Base-by-base conservation (phyloP, 208 protist genomes). In the Trypanosoma rangeli region DNA sequence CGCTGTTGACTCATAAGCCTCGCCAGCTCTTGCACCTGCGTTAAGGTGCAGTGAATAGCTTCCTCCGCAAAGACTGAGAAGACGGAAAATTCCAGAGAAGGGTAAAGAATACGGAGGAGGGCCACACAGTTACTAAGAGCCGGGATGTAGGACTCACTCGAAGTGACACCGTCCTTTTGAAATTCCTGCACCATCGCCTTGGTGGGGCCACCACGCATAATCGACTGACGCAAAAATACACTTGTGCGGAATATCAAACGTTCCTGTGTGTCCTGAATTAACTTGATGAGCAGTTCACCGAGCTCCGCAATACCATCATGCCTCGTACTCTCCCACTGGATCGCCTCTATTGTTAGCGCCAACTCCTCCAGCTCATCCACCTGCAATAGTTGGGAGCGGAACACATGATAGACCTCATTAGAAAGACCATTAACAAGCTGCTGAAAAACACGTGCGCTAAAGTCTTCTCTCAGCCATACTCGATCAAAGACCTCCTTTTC, bases 21-120 rank as follows among this genome's bases (percentile, higher is more conserved):
- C 42, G 75, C 74, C 31, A 94, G 63, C 54, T 92, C 81, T 28
- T 83, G 77, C 28, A 93, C 59, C 37, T 90, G 76, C 28, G 70
- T 62, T 53, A 96, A 61, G 4, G 80, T 79, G 46, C 79, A 65
- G 66, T 90, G 70, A 61, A 96, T 87, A n/a, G 87, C 85, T 70
- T 96, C 91, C 70, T 92, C 86, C 3, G 91, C 88, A 80, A 94
- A 94, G 13, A 90, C 87, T 24, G 88, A 87, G 70, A 96, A 96
- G 49, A 93, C 84, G 59, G 84, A 80, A 68, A 92, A 86, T 76
- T 93, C 86, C 9, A 96, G 67, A n/a, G 83, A 87, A 28, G 86
- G 86, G 69, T 96, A 94, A 13, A 96, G 81, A 44, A 84, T 74
- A 8, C 83, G 67, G 39, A 96, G 72, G 64, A 96, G 74, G 31